These are phyloP conservation scores for Monotropa hypopitys DNA, from an alignment of 179 eudicot genomes.

Conservation along the genomic window DNA sequence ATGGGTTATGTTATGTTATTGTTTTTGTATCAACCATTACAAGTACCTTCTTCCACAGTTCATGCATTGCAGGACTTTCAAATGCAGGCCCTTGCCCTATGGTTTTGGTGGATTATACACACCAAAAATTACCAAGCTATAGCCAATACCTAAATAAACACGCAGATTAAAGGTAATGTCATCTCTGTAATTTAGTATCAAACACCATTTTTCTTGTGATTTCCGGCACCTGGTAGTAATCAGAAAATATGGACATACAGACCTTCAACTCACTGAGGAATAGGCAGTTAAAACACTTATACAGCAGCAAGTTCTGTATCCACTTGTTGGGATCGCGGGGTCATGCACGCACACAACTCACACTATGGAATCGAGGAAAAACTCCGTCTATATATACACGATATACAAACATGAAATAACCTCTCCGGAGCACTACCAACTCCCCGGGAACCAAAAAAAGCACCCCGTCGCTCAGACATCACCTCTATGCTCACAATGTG, in stretches of 20 bases:
- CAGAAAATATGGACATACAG: not conserved
- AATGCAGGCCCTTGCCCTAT: not conserved
- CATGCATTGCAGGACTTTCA: not conserved
- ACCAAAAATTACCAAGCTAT: not conserved
- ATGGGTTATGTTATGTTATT: too few relatives aligned
- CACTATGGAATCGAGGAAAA: too few relatives aligned
- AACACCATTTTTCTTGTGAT: too few relatives aligned
- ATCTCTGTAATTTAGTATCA: not conserved
- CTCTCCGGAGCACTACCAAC: too few relatives aligned
- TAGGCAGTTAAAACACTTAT: not conserved
- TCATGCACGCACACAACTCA: too few relatives aligned
- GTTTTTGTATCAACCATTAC: not conserved
- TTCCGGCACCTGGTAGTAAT: not conserved
- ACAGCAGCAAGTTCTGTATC: not conserved
- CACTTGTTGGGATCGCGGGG: too few relatives aligned
- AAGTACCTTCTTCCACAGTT: not conserved
- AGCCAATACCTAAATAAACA: not conserved
- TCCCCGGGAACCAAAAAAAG: too few relatives aligned
- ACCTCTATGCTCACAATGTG: too few relatives aligned
- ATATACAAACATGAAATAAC: too few relatives aligned
- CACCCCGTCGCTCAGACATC: too few relatives aligned
- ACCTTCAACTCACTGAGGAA: not conserved
- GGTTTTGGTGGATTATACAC: not conserved
- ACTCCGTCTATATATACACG: too few relatives aligned
- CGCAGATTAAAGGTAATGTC: not conserved